Evolutionary conservation across 1,284 basidiomycete species (phyloP), one percentile per base, ranked within the genome.

Genomic region (Papiliotrema fonsecae): DNA sequence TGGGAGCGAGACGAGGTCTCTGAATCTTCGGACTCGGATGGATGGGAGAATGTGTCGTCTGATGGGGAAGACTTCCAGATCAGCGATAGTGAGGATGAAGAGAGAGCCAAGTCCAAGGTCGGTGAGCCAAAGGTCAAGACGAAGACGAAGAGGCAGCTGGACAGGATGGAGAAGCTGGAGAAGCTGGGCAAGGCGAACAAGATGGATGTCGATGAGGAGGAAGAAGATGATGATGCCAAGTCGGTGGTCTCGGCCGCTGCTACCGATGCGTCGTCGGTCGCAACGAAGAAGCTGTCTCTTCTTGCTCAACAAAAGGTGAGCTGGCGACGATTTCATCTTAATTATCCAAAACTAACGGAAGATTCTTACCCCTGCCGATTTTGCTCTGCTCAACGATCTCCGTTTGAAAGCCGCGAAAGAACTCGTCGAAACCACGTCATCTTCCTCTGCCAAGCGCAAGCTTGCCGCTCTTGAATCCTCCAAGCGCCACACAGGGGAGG

Each of bases 361-460:
- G 89, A 98, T 99, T 64, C 82, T 98, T 30, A 98, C 96, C 0
- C 96, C 96, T 0, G 93, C 93, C 25, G 94, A 99, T 74, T 98
- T 97, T 71, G 88, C 88, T 0, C 77, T 97, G 44, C 80, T 98
- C 49, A 89, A 90, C 62, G 89, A 97, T 62, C 82, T 98, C 9
- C 85, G 87, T 7, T 80, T 91, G 50, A 81, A 88, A 74, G 87
- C 86, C 0, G 88, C 88, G n/a, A 77, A 79, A 19, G 79, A 83
- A 49, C 83, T 82, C 2, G 83, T 87, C 9, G 84, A 88, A 62
- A 74, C 75, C 27, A 83, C 83, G 1, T 55, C 54, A 4, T 86
- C 87, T 3, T 78, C 83, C 22, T 82, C 81, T 28, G 85, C 90
- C 2, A 92, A 93, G 70, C 85, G 94, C 47, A 97, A 93, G 75